Percentiles rank a stretch among this genome's conserved stretches.
Evolutionary conservation across 768 basidiomycete genomes (phyloP).

Genomic region (Amylocystis lapponica): DNA sequence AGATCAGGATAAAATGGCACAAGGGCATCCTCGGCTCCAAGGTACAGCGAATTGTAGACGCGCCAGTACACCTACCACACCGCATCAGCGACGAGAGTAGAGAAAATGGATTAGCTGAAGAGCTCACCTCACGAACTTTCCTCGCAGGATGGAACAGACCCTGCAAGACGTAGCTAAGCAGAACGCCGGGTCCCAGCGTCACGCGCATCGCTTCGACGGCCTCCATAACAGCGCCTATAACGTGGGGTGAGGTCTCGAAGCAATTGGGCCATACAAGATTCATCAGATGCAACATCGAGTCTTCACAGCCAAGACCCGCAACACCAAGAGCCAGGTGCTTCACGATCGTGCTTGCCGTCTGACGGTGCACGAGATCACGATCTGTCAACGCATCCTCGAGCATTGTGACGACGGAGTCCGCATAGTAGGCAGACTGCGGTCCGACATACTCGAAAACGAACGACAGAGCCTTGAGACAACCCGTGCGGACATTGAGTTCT

Average conservation of each 20-base stretch:
- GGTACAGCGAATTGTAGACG: slow-evolving; percentile 89
- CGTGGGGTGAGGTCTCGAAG: slow-evolving; percentile 97
- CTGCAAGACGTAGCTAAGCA: slow-evolving; percentile 89
- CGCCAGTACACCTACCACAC: slow-evolving; percentile 74
- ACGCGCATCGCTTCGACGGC: slow-evolving; percentile 97
- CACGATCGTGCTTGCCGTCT: slow-evolving; percentile 97
- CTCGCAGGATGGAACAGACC: slow-evolving; percentile 97
- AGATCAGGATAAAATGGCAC: slow-evolving; percentile 95
- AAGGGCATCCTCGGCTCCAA: slow-evolving; percentile 85
- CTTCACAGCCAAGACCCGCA: slow-evolving; percentile 95
- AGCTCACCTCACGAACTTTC: slow-evolving; percentile 86
- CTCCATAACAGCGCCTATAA: slow-evolving; percentile 97
- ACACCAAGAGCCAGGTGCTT: slow-evolving; percentile 97
- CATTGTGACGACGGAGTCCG: slow-evolving; percentile 95
- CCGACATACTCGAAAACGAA: slow-evolving; percentile 99
- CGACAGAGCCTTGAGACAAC: slow-evolving; percentile 95
- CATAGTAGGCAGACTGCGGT: slow-evolving; percentile 93
- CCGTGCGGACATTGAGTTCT: slow-evolving; percentile 96
- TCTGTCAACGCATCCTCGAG: slow-evolving; percentile 98
- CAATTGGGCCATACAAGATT: slow-evolving; percentile 99
- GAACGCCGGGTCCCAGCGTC: slow-evolving; percentile 87
- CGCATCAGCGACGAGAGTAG: slow-evolving; percentile 5
- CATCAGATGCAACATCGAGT: slow-evolving; percentile 96
- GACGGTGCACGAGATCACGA: slow-evolving; percentile 95
- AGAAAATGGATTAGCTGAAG: background rate